A percentile compares a stretch with the other conserved stretches of the same genome.
Evolutionary conservation across 1,284 basidiomycete species (phyloP).

Genomic region (Pterulicium gracile): DNA sequence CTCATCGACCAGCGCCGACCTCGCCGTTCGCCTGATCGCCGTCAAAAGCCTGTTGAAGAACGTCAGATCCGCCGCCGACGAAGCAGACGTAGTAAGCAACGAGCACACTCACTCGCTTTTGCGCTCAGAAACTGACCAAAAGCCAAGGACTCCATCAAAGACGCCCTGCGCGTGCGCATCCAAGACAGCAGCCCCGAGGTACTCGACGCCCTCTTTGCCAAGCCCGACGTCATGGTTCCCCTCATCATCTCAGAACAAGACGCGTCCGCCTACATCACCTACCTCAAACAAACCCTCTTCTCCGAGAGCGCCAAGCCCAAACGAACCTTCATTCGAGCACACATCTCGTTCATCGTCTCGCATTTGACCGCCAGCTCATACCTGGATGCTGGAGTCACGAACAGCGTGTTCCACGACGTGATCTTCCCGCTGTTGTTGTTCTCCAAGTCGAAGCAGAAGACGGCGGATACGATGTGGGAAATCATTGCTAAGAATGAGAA

Average conservation of each 20-base stretch:
- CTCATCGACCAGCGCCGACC: constrained; percentile 41
- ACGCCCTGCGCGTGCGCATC: constrained; percentile 49
- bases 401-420: constrained; percentile 44
- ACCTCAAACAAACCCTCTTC: constrained; percentile 34
- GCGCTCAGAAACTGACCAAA: constrained; percentile 3
- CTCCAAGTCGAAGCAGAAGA: constrained; percentile 58
- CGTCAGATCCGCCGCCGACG: constrained; percentile 23
- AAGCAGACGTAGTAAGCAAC: constrained; percentile 25
- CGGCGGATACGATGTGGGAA: constrained; percentile 56
- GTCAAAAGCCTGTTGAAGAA: constrained; percentile 37
- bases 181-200: constrained; percentile 55
- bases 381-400: constrained; percentile 21
- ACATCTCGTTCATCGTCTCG: constrained; percentile 51
- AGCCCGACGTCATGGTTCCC: constrained; percentile 33
- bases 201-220: constrained; percentile 54
- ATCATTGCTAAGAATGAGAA: constrained; percentile 27
- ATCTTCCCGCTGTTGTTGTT: constrained; percentile 69
- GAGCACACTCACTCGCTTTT: constrained; percentile 1
- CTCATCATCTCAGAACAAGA: constrained; percentile 24
- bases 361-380: constrained; percentile 26
- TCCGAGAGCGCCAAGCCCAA: constrained; percentile 31
- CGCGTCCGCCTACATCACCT: constrained; percentile 33
- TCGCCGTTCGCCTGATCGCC: constrained; percentile 37
- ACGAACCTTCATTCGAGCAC: constrained; percentile 42
- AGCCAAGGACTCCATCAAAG: constrained; percentile 34